A percentile compares a stretch with the other conserved stretches of the same genome.
Evolutionary conservation across 345 rosid species (phyloP).

Genomic region (Bruguiera sexangula): DNA sequence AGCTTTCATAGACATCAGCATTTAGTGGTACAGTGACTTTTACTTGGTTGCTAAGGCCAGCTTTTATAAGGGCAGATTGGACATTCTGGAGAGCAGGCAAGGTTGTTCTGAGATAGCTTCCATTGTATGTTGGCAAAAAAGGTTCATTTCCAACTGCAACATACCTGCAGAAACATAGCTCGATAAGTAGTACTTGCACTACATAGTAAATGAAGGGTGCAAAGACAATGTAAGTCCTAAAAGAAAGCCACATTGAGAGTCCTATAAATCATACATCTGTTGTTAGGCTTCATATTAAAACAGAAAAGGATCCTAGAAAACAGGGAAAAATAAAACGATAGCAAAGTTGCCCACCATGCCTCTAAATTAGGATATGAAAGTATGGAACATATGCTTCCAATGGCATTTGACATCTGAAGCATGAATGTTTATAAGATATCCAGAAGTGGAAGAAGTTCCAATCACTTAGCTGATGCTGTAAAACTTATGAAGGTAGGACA

Average conservation of each 20-base stretch:
- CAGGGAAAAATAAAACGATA: too few relatives aligned
- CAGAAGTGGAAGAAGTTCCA: too few relatives aligned
- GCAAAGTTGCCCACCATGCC: too few relatives aligned
- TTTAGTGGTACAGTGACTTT: slow-evolving; percentile 82
- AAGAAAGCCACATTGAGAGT: background rate
- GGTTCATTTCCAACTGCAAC: slow-evolving; percentile 96
- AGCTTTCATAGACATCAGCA: slow-evolving; percentile 70
- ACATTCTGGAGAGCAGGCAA: slow-evolving; percentile 82
- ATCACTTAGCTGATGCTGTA: too few relatives aligned
- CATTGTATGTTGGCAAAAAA: slow-evolving; percentile 64
- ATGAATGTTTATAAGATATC: too few relatives aligned
- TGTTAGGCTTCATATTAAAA: too few relatives aligned
- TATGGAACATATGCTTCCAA: too few relatives aligned
- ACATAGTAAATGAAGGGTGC: background rate
- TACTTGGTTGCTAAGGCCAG: slow-evolving; percentile 66
- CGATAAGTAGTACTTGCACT: background rate
- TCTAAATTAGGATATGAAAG: too few relatives aligned
- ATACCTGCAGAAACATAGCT: slow-evolving; percentile 34
- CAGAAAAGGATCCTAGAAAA: too few relatives aligned
- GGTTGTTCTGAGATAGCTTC: slow-evolving; percentile 47
- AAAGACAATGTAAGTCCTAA: background rate
- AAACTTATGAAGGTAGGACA: too few relatives aligned
- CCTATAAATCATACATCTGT: background rate
- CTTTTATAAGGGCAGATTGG: slow-evolving; percentile 86
- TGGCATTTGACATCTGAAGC: too few relatives aligned